phyloP scores from a whole-genome alignment of 192 early-diverging fungal genomes.

The Backusella westeae region DNA sequence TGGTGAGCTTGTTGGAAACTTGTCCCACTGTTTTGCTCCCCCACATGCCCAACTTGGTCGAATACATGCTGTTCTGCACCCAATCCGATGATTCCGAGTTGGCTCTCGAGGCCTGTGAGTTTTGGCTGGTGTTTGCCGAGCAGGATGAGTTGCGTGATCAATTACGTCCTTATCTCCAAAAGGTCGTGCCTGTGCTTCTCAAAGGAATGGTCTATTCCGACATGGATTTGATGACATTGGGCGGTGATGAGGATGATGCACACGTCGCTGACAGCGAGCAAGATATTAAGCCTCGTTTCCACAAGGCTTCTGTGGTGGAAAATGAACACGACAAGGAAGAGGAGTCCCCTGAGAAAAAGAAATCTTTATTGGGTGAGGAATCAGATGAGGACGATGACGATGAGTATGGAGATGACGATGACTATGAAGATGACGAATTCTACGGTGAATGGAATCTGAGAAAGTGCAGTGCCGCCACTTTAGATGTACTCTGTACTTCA shows the following conservation, averaged over 20 bases:
- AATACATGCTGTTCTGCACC: constrained; percentile 96
- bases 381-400: constrained; percentile 70
- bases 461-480: constrained; percentile 96
- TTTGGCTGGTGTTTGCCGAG: constrained; percentile 97
- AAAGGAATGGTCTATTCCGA: constrained; percentile 97
- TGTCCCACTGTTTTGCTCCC: constrained; percentile 83
- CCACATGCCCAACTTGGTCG: constrained; percentile 84
- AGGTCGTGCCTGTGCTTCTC: constrained; percentile 89
- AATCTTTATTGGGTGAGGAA: constrained; percentile 4
- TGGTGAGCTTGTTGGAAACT: constrained; percentile 88
- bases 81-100: constrained; percentile 81
- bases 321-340: constrained; percentile 31
- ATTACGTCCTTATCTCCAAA: constrained; percentile 65
- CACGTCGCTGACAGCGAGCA: constrained; percentile 83
- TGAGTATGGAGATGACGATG: constrained; percentile 80
- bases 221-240: constrained; percentile 79
- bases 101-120: constrained; percentile 98
- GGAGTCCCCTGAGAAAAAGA: constrained; percentile 10
- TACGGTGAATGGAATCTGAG: constrained; percentile 96
- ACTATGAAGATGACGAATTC: constrained; percentile 81
- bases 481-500: constrained; percentile 91
- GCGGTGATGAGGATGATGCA: constrained; percentile 82
- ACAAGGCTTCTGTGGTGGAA: constrained; percentile 79
- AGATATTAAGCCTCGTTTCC: constrained; percentile 95
- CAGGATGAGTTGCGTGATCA: constrained; percentile 77